These are phyloP conservation scores for Clarireedia paspali DNA, from an alignment of 2,329 filamentous ascomycete species.

Conservation along the genomic window DNA sequence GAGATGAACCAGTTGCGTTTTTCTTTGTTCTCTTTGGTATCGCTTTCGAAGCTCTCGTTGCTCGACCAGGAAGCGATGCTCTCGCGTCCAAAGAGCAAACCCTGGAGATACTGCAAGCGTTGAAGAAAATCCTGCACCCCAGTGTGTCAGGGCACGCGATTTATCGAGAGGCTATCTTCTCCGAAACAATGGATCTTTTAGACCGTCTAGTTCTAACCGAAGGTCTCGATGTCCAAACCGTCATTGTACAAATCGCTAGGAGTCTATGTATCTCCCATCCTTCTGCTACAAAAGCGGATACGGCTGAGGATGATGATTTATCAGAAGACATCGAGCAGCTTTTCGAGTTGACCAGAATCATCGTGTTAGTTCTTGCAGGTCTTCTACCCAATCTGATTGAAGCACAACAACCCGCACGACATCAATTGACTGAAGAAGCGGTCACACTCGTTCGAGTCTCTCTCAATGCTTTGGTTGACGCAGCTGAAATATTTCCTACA, in stretches of 20 bases:
- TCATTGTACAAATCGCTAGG: conserved; percentile 90
- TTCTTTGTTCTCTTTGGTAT: conserved; percentile 98
- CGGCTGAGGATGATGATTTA: conserved; percentile 65
- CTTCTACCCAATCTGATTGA: conserved; percentile 77
- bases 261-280: conserved; percentile 88
- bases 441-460: conserved; percentile 71
- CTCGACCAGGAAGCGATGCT: conserved; percentile 59
- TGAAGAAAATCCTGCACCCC: conserved; percentile 92
- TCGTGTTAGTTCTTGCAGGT: conserved; percentile 84
- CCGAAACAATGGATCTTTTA: conserved; percentile 92
- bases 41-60: conserved; percentile 90
- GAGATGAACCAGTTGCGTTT: conserved; percentile 95
- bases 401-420: conserved; percentile 50
- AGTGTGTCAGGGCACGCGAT: conserved; percentile 94
- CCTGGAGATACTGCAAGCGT: conserved; percentile 77
- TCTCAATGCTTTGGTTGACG: conserved; percentile 83
- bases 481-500: conserved; percentile 88
- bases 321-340: conserved; percentile 97
- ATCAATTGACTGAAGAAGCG: conserved; percentile 81
- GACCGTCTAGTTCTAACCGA: conserved; percentile 91
- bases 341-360: conserved; percentile 93
- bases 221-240: conserved; percentile 76
- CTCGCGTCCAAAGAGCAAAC: conserved; percentile 71
- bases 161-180: conserved; percentile 91
- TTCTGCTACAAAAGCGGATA: conserved; percentile 65